Evolutionary conservation across 2,329 filamentous ascomycete genomes (phyloP).

Genomic region (Paraconiothyrium brasiliense): DNA sequence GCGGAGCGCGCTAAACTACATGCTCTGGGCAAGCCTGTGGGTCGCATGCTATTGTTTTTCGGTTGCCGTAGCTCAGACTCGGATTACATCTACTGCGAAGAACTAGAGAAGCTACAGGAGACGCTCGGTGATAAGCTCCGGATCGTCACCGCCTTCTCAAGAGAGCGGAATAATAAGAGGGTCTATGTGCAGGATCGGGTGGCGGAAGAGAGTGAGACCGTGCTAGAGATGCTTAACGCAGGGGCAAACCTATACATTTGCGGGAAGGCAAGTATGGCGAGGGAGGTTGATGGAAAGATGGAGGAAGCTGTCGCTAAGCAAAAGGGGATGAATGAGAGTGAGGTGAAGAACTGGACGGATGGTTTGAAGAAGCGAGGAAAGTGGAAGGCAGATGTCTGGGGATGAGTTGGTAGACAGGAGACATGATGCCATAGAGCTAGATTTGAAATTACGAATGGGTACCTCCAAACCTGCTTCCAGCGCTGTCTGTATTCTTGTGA

Average conservation of each 20-base stretch:
- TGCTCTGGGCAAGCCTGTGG: slow-evolving; percentile 40
- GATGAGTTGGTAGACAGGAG: slow-evolving; percentile 19
- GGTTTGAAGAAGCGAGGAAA: slow-evolving; percentile 60
- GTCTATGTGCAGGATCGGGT: slow-evolving; percentile 55
- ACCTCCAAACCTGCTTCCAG: background rate
- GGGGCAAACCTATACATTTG: slow-evolving; percentile 55
- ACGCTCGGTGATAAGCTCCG: slow-evolving; percentile 34
- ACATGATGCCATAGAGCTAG: background rate
- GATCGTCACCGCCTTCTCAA: slow-evolving; percentile 39
- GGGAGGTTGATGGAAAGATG: slow-evolving; percentile 53
- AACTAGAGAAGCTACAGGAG: slow-evolving; percentile 32
- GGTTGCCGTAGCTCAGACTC: slow-evolving; percentile 36
- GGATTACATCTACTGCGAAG: slow-evolving; percentile 47
- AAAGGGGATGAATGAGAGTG: slow-evolving; percentile 52
- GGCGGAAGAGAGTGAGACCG: slow-evolving; percentile 35
- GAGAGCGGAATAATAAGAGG: slow-evolving; percentile 24
- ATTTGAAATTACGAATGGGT: background rate
- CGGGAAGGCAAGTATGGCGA: slow-evolving; percentile 52
- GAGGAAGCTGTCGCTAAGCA: slow-evolving; percentile 47
- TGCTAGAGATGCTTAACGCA: slow-evolving; percentile 48
- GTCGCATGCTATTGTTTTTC: slow-evolving; percentile 46
- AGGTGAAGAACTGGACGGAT: slow-evolving; percentile 59
- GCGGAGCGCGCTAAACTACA: slow-evolving; percentile 46
- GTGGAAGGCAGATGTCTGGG: slow-evolving; percentile 66
- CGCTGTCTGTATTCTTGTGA: background rate